These are phyloP conservation scores for Naganishia friedmannii DNA, from an alignment of 768 basidiomycete genomes.

Conservation along the genomic window DNA sequence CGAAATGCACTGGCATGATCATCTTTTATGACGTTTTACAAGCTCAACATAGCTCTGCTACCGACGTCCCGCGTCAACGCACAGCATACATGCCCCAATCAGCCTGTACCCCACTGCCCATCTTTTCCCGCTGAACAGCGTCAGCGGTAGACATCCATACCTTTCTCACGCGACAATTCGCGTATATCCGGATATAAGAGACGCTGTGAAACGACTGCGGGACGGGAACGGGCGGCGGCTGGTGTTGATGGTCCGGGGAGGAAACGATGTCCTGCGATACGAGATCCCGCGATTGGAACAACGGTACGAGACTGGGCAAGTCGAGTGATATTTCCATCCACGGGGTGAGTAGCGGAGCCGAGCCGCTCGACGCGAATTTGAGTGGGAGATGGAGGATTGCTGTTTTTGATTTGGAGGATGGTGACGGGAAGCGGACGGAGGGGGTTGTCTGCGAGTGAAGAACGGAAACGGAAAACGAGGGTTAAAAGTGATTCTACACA, in stretches of 20 bases:
- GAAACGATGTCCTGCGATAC: too few relatives aligned
- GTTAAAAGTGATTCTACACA: background rate
- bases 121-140: slow-evolving; percentile 37
- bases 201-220: slow-evolving; percentile 34
- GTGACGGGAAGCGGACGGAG: slow-evolving; percentile 31
- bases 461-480: background rate
- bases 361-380: slow-evolving; percentile 30
- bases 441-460: slow-evolving; percentile 34
- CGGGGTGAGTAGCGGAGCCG: slow-evolving; percentile 38
- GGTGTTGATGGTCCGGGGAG: too few relatives aligned
- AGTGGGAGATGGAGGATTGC: slow-evolving; percentile 47
- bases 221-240: slow-evolving; percentile 34
- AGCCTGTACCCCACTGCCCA: slow-evolving; percentile 34
- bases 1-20: too few relatives aligned
- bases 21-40: too few relatives aligned
- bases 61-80: background rate
- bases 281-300: slow-evolving; percentile 36
- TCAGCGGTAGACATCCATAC: slow-evolving; percentile 44
- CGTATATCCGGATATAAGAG: slow-evolving; percentile 46
- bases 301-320: slow-evolving; percentile 35
- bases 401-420: slow-evolving; percentile 24
- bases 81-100: slow-evolving; percentile 43
- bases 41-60: too few relatives aligned
- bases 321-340: slow-evolving; percentile 43
- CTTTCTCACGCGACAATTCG: slow-evolving; percentile 45